Conservation (phyloP, 495 filamentous ascomycete genomes). For the Neurospora terricola region DNA sequence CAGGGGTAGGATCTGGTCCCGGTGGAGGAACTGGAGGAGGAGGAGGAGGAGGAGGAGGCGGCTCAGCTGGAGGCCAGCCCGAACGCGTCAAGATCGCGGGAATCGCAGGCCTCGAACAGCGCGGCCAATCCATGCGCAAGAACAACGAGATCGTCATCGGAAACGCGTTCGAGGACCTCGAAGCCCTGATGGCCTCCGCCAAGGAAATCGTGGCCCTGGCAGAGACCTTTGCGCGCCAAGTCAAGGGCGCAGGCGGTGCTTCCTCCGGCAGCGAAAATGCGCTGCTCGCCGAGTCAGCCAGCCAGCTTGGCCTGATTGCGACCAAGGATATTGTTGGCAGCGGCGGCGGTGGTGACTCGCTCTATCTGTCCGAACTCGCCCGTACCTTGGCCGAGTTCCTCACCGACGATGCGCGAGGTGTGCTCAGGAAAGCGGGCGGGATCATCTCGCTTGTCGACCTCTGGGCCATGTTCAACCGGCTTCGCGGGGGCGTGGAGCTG, state of each 20-base stretch:
- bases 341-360: conserved; percentile 36
- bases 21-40: conserved; percentile 3
- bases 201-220: conserved; percentile 92
- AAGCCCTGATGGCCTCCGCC: conserved; percentile 92
- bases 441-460: conserved; percentile 93
- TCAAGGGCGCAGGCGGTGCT: conserved; percentile 42
- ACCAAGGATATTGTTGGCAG: conserved; percentile 75
- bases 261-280: conserved; percentile 56
- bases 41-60: conserved; percentile 3
- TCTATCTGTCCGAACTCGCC: conserved; percentile 68
- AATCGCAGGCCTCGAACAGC: conserved; percentile 83
- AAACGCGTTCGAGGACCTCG: conserved; percentile 90
- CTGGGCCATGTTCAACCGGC: conserved; percentile 97
- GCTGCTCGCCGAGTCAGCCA: conserved; percentile 72
- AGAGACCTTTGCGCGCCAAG: conserved; percentile 70
- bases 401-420: conserved; percentile 75
- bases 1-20: conserved; percentile 41
- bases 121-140: conserved; percentile 68
- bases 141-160: conserved; percentile 92
- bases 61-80: conserved; percentile 2
- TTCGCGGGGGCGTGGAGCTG: conserved; percentile 85
- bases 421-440: conserved; percentile 76
- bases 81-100: conserved; percentile 59
- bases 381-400: conserved; percentile 89
- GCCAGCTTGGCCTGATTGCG: conserved; percentile 76